Percentiles rank a stretch among this genome's conserved stretches.
Conservation (phyloP, 805 yeast species). For the Kodamaea leandrae region DNA sequence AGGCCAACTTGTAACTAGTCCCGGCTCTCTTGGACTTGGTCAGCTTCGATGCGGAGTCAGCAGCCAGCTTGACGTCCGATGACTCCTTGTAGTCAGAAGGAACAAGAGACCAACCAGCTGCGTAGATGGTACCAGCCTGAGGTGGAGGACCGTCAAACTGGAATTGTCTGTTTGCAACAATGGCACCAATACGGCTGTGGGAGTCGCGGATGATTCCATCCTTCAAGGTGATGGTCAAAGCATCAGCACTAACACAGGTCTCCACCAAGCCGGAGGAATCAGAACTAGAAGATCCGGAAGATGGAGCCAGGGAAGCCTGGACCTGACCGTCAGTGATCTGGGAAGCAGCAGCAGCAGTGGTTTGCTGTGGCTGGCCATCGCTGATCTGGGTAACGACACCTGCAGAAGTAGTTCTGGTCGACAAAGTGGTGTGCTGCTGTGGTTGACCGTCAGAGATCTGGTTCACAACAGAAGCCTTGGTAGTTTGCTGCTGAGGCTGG, state of each 20-base stretch:
- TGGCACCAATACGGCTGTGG: constrained; percentile 69
- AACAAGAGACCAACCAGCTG: constrained; percentile 27
- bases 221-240: constrained; percentile 56
- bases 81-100: constrained; percentile 16
- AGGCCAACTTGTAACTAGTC: constrained; percentile 48
- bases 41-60: constrained; percentile 10
- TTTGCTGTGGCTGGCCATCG: constrained; percentile 58
- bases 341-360: constrained; percentile 19
- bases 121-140: constrained; percentile 47
- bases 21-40: constrained; percentile 1
- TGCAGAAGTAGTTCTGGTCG: constrained; percentile 1
- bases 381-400: constrained; percentile 26
- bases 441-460: constrained; percentile 37
- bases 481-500: constrained; percentile 25
- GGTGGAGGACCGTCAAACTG: constrained; percentile 82
- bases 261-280: constrained; percentile 11
- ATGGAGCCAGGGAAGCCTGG: constrained; percentile 17
- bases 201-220: constrained; percentile 54
- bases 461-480: constrained; percentile 20
- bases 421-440: constrained; percentile 21
- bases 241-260: constrained; percentile 22
- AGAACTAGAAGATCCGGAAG: constrained; percentile 7
- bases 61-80: constrained; percentile 8
- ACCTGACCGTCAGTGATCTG: constrained; percentile 34
- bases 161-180: constrained; percentile 80